Conservation (phyloP, 495 filamentous ascomycete genomes). For the Neurospora tetraspora region DNA sequence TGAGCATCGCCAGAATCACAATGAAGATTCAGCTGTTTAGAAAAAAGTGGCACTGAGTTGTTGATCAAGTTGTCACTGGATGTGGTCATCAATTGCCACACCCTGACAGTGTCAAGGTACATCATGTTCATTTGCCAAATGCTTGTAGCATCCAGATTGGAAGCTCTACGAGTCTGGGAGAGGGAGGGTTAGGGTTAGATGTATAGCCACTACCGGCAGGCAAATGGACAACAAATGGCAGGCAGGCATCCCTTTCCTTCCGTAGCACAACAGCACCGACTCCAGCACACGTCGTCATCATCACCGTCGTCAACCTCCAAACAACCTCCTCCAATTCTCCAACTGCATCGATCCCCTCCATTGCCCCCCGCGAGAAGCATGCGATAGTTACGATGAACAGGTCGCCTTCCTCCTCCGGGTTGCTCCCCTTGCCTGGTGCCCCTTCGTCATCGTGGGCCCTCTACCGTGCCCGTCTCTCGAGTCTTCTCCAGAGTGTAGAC, state of each 20-base stretch:
- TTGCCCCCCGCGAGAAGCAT: neutral
- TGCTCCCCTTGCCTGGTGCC: constrained; percentile 64
- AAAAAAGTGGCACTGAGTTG: neutral
- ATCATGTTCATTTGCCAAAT: neutral
- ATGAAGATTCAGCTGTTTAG: neutral
- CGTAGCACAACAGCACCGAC: no score
- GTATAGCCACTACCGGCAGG: neutral
- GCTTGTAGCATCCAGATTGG: neutral
- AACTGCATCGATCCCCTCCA: no score
- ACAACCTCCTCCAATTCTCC: neutral
- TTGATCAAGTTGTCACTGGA: neutral
- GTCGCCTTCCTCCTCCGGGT: constrained; percentile 33
- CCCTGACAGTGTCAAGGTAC: neutral
- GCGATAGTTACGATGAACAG: constrained; percentile 10
- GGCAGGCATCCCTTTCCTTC: neutral
- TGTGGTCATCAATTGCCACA: neutral
- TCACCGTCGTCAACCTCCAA: neutral
- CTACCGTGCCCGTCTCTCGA: constrained; percentile 53
- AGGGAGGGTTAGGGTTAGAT: neutral
- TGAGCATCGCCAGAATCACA: neutral
- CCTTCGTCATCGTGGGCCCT: constrained; percentile 65
- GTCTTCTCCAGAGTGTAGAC: constrained; percentile 58
- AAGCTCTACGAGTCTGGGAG: neutral
- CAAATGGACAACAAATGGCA: neutral
- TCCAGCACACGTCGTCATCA: neutral